Evolutionary conservation across 805 yeast genomes (phyloP), one percentile per base, ranked within the genome.

Genomic region (Cyberlindnera euphorbiiphila): DNA sequence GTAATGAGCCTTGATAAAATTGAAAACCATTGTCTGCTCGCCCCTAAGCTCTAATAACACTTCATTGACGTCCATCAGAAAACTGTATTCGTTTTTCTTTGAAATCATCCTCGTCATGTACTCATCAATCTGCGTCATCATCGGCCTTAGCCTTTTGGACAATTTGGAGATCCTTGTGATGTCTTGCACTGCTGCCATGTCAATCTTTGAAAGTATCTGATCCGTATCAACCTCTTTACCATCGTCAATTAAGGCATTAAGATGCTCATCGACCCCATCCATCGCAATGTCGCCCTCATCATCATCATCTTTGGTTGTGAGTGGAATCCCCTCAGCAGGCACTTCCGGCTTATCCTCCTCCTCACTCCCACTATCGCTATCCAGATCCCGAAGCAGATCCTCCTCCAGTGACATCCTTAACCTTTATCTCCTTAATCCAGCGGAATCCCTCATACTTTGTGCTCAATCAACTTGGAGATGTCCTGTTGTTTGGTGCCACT

Each of bases 61-160:
- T 29, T 69, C 74, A 56, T 81, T 83, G 7, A 80, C 69, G 11
- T 59, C 57, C 5, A 73, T 61, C 9, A 85, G 58, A 20, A 82
- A 69, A n/a, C 62, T 56, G 47, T 71, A 68, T 46, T 78, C 79
- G 13, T 48, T 34, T 14, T 42, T 43, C 32, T 49, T 54, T 4
- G 57, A 49, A 15, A 54, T 41, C 15, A 48, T 34, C 25, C 38
- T 37, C 4, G 32, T 6, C 35, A 48, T 32, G 25, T 43, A 49
- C 11, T 40, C 29, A 6, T 54, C 50, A 8, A 56, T 45, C 14
- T 36, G 41, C 1, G 32, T 9, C 4, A 49, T n/a, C 12, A 46
- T 25, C 6, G 56, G 55, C 20, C 20, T 32, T 9, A 53, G 33
- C 15, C 32, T 49, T 6, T 11, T n/a, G 3, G 37, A 23, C 2